Conservation (phyloP, 2,329 filamentous ascomycete genomes). For the Colletotrichum sp. region DNA sequence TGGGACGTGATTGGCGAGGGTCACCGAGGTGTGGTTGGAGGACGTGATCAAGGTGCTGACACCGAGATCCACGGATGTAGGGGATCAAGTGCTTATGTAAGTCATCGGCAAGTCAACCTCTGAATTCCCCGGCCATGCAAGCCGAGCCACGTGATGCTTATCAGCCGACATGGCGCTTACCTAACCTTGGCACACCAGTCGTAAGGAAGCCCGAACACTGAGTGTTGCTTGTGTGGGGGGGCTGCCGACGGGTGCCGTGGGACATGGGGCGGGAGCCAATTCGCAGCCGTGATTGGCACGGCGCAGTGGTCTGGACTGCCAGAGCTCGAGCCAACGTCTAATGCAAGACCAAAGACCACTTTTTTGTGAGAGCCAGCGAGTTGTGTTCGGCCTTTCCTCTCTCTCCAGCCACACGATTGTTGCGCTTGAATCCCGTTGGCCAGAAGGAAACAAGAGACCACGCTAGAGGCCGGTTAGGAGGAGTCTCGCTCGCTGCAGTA, state of each 20-base stretch:
- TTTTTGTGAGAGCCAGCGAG: neutral
- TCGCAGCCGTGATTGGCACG: constrained; percentile 3
- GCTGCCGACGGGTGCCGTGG: neutral
- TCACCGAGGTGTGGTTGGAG: neutral
- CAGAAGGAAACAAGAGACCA: neutral
- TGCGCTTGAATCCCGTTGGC: neutral
- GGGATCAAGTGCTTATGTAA: neutral
- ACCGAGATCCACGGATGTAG: neutral
- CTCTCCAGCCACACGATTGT: constrained; percentile 12
- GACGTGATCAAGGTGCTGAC: neutral
- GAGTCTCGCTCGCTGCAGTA: neutral
- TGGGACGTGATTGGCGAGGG: neutral
- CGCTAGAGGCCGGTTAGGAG: neutral
- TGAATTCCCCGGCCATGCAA: neutral
- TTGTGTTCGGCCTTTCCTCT: neutral
- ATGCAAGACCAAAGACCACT: constrained; percentile 15
- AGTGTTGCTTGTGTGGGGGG: neutral
- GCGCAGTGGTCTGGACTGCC: neutral
- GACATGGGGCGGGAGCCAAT: constrained; percentile 10
- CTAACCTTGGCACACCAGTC: neutral
- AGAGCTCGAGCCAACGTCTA: constrained; percentile 19
- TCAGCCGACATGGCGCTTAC: neutral
- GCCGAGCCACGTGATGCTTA: constrained; percentile 11
- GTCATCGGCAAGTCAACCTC: neutral
- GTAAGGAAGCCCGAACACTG: neutral